Base-by-base conservation (phyloP, 306 rosid species). In the Vigna trinervia region DNA sequence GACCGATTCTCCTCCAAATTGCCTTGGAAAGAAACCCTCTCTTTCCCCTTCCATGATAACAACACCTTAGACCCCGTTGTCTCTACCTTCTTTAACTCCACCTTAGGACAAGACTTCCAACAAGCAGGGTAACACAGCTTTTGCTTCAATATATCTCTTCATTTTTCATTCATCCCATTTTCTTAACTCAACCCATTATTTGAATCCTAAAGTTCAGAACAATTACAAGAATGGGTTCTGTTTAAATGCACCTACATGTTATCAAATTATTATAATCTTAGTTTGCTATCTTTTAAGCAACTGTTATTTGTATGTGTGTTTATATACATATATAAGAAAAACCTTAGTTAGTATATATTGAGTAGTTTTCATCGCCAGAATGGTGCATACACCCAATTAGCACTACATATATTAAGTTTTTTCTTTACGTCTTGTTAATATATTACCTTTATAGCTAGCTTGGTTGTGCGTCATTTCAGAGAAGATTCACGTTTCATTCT, bases 11-110 rank as follows among this genome's bases (percentile, higher is more conserved):
- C 92, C 1, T 81, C 96, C 3, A 91, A 79, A 34, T 75, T 90
- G 12, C 96, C 97, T 0, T 93, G 97, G 98, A 93, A 91, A 82
- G 97, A 93, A 75, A 88, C 98, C 19, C 71, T 93, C 20, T 87
- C 98, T 51, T 93, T 91, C 60, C 86, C 77, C 3, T 88, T 77
- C 50, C 72, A 68, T 72, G 78, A 85, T 4, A 53, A 74, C 60
- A 54, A 9, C 38, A 28, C 64, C 14, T n/a, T 68, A 0, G 57
- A 71, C 17, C 79, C 85, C 0, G 78, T 77, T 7, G 95, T 92
- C 12, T 57, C 51, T 6, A 81, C 83, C 59, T 88, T 80, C 84
- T 92, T 90, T 60, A 68, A 13, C 20, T 79, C 90, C 71, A 75
- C 62, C 12, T 46, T 87, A 32, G 97, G 95, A 1, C 26, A 77